Evolutionary conservation across 2,329 filamentous ascomycete species (phyloP), one percentile per base, ranked within the genome.

Genomic region (Akanthomyces muscarius): DNA sequence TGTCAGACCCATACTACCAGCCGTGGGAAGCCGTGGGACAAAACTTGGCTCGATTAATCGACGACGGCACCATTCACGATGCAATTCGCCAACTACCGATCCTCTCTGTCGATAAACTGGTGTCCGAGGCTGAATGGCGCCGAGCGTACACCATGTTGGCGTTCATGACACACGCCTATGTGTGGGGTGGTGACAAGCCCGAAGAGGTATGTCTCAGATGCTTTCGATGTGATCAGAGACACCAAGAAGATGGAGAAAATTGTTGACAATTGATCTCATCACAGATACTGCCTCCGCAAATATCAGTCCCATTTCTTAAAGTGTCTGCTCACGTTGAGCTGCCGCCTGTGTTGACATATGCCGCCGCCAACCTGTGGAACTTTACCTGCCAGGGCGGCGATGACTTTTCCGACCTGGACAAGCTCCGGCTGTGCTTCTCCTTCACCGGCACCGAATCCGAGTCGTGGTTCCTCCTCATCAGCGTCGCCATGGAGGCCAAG

Each of bases 401-500:
- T 1, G 82, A 87, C 56, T 85, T 89, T 33, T 84, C 87, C 67
- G 79, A 86, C 63, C 78, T 94, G 11, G 84, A 91, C 64, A 86
- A 89, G 57, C 80, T 97, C 13, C 80, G 83, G 23, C 89, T 88
- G 0, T 81, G 93, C 11, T 84, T 89, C 71, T 96, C 93, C 14
- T 95, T 97, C 70, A 97, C 92, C 5, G 93, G 92, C 30, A 95
- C 91, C 8, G 77, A 89, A 57, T 92, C 96, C 68, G 94, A 98
- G 75, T 92, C 92, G 69, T 97, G 94, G 94, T 98, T 98, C 77
- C 93, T 93, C 69, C 81, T 95, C 44, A 83, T 97, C 65, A 96
- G 91, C 0, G 89, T 95, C 0, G 92, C 93, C 21, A 96, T 97
- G 73, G 94, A 98, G 77, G 89, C 91, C 41, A 84, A 87, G 53